phyloP scores from a whole-genome alignment of 768 basidiomycete genomes.

The Rossbeevera mucosa region DNA sequence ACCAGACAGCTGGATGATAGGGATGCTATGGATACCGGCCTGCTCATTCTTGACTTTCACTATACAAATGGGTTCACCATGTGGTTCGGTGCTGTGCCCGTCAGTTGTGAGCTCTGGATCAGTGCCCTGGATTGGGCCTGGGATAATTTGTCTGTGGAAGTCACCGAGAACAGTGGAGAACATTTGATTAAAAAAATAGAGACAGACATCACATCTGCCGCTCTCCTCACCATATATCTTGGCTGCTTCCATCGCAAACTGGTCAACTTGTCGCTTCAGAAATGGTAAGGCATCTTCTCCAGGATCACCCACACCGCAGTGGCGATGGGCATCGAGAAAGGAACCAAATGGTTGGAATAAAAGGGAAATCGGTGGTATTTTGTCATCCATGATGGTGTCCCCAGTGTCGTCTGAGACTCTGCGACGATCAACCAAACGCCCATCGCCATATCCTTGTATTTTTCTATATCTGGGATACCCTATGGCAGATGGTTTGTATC shows the following conservation, averaged over 20 bases:
- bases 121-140: background rate
- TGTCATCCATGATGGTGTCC: background rate
- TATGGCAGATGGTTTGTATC: background rate
- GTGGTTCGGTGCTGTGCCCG: background rate
- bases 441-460: background rate
- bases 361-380: background rate
- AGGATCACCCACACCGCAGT: background rate
- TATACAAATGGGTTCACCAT: background rate
- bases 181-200: background rate
- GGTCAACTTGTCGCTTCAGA: background rate
- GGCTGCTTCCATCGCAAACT: background rate
- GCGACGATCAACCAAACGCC: background rate
- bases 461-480: background rate
- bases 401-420: background rate
- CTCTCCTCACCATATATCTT: background rate
- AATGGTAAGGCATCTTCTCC: background rate
- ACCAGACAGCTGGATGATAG: background rate
- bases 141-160: background rate
- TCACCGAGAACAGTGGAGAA: background rate
- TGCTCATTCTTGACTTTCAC: too few species aligned
- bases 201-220: background rate
- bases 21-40: background rate
- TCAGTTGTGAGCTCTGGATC: background rate
- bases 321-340: background rate
- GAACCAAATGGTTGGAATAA: background rate